Base-by-base conservation (phyloP, 1,139 yeast species). In the Lipomyces yarrowii region DNA sequence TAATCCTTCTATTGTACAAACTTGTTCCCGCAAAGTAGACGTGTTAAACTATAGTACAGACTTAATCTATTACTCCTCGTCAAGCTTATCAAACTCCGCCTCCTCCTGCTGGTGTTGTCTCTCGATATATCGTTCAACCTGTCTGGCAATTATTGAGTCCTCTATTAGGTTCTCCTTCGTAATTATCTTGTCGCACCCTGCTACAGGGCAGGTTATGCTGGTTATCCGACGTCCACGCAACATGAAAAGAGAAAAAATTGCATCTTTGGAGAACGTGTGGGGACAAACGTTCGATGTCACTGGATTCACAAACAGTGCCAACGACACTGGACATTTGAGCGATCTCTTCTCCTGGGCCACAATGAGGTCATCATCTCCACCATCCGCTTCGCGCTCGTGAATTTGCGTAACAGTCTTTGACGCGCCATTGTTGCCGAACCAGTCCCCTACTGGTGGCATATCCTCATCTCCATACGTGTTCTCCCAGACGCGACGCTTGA, bases 321-420 rank as follows among this genome's bases (percentile, higher is more conserved):
- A 59, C 13, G 73, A 62, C 32, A 71, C 51, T 32, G 73, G 73
- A 48, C 73, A 71, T 60, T 57, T 67, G 26, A 66, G 55, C 35
- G 68, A 63, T 7, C 59, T 57, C 32, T 59, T 64, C 32, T 66
- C 61, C 11, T 61, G 63, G 53, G 68, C 70, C 26, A 71, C 63
- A 13, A 65, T 64, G 23, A 70, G 26, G 30, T 70, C 73, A 15
- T 69, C 73, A 33, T 65, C 67, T n/a, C 46, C 65, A 21, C 55
- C 64, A 23, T 61, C 56, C 6, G 21, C 10, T 2, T 21, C 48
- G 5, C 48, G 15, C 18, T 61, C 59, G 21, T 46, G 56, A 15
- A 52, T 37, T 8, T 51, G 56, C 3, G 37, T 6, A n/a, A 59
- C 32, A 6, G 51, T 48, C 46, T 51, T 15, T 18, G 54, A 13